Evolutionary conservation across 1,139 yeast species (phyloP).

Genomic region (Barnettozyma hawaiiensis): DNA sequence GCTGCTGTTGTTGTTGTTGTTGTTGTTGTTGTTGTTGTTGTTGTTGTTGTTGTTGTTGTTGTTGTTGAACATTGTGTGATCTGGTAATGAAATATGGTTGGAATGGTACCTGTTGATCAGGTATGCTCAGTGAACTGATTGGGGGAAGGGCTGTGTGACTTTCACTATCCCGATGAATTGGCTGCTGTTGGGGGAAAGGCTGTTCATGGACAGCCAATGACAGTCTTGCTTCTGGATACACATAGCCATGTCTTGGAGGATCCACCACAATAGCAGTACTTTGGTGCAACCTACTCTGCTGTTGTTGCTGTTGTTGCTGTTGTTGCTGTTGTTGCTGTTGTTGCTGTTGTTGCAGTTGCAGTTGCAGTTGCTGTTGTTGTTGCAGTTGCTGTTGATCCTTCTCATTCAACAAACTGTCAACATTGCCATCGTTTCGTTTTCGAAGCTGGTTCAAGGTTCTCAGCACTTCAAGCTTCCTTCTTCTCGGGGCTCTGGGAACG

Average conservation of each 20-base stretch:
- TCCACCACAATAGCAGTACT: background rate
- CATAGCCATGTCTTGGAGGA: conserved; percentile 2
- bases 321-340: too few relatives aligned
- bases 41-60: background rate
- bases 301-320: too few relatives aligned
- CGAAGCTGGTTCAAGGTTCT: conserved; percentile 11
- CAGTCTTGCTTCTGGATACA: background rate
- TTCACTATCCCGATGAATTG: background rate
- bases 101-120: background rate
- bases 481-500: conserved; percentile 37
- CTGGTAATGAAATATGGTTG: background rate
- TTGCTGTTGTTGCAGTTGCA: too few relatives aligned
- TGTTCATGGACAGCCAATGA: background rate
- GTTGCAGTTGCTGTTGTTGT: too few relatives aligned
- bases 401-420: background rate
- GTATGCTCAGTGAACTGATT: conserved; percentile 6
- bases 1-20: background rate
- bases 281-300: too few relatives aligned
- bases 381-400: background rate
- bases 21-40: background rate
- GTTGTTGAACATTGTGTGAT: background rate
- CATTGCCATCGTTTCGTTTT: background rate
- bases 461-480: conserved; percentile 33
- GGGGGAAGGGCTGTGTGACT: conserved; percentile 5
- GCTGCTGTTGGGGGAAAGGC: background rate